Base-by-base conservation (phyloP, 2,329 filamentous ascomycete genomes). In the Aplosporella prunicola region DNA sequence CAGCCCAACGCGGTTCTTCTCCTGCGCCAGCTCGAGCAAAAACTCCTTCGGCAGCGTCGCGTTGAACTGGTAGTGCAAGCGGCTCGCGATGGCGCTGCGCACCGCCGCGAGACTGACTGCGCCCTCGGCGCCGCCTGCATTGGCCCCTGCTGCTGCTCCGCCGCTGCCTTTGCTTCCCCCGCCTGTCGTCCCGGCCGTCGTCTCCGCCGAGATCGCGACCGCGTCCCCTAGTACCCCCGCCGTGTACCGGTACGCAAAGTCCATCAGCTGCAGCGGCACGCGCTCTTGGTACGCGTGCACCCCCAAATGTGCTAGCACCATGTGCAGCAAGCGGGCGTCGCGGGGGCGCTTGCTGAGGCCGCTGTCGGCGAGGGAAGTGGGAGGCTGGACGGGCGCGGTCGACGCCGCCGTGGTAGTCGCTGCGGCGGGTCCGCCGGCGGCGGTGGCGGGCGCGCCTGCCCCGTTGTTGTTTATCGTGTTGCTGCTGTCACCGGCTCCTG, bases 161-260 rank as follows among this genome's bases (percentile, higher is more conserved):
- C 42, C 35, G 18, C 57, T 49, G 22, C 57, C 53, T 1, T 49
- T 51, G 9, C 49, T 50, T n/a, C 7, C 18, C 9, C 30, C 31
- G 16, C 39, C 32, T 14, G 38, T 33, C 9, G 40, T 27, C 5
- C 29, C 27, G 16, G 37, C 32, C 11, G 43, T 40, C 9, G 39
- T 41, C 14, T 39, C 37, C 10, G 44, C 36, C 3, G 47, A 45
- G 1, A 59, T 43, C 5, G 57, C 79, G 5, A 84, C 62, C 5
- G 77, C 79, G 62, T 87, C 82, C 47, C 67, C 76, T 14, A 88
- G 74, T 23, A 88, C 69, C 40, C 74, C 72, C 1, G 76, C 77
- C 8, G 80, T 84, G 68, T 87, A 83, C 24, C 84, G 78, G 70
- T 91, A 91, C 32, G 84, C 82, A 55, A 89, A 89, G 47, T 91